phyloP scores from a whole-genome alignment of 2,329 filamentous ascomycete genomes.

The Hypoxylon sp. region DNA sequence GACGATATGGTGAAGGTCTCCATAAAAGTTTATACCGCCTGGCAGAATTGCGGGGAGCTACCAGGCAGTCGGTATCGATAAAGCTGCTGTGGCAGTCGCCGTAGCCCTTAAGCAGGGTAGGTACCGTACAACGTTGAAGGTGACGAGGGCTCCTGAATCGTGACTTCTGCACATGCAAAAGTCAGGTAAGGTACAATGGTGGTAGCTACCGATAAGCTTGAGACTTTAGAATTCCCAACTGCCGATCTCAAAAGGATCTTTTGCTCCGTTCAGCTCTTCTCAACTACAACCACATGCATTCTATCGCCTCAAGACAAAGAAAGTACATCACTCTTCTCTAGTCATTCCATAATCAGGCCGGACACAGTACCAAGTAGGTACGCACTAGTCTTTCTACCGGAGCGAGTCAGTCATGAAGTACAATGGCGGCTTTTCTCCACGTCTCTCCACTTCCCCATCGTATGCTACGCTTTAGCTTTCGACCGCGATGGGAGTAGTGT shows the following conservation, averaged over 20 bases:
- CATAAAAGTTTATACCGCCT: slow-evolving; percentile 25
- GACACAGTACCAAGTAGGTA: neutral
- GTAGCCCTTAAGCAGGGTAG: too few species aligned
- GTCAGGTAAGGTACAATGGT: neutral
- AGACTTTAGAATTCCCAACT: slow-evolving; percentile 1
- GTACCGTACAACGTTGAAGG: neutral
- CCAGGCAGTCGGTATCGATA: slow-evolving; percentile 14
- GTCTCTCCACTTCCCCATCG: slow-evolving; percentile 33
- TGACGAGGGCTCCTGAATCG: neutral
- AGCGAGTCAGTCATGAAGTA: slow-evolving; percentile 17
- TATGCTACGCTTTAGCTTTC: slow-evolving; percentile 9
- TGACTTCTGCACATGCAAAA: neutral
- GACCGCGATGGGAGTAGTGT: slow-evolving; percentile 12
- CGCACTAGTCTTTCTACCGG: neutral
- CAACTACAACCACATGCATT: neutral
- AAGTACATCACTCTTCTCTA: neutral
- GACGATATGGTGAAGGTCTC: neutral
- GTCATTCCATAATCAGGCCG: neutral
- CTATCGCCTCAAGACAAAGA: neutral
- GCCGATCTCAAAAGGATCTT: slow-evolving; percentile 20
- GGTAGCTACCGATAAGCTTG: neutral
- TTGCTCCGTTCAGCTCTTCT: slow-evolving; percentile 25
- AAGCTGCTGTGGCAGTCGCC: slow-evolving; percentile 2
- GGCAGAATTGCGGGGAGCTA: slow-evolving; percentile 33
- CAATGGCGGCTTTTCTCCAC: slow-evolving; percentile 15